Evolutionary conservation across 2,329 filamentous ascomycete species (phyloP).

Genomic region (Mycogone perniciosa): DNA sequence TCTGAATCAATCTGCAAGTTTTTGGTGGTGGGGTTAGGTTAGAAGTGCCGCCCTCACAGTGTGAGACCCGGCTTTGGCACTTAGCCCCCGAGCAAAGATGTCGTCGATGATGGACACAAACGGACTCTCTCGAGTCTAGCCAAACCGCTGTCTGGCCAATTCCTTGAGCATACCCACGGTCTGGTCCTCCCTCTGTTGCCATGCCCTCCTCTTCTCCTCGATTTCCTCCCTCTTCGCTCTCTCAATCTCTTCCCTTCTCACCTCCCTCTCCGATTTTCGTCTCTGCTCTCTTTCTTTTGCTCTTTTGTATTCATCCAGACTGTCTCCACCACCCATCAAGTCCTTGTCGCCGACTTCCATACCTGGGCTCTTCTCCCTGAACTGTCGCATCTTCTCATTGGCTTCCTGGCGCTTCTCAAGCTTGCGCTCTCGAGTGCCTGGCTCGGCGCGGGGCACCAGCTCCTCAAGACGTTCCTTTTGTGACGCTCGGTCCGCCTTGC

Average conservation of each 20-base stretch:
- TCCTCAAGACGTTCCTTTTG: conserved; percentile 76
- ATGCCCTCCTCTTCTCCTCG: conserved; percentile 65
- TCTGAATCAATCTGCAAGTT: conserved; percentile 3
- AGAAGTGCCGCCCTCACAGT: conserved; percentile 11
- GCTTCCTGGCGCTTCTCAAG: conserved; percentile 77
- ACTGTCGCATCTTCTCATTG: conserved; percentile 66
- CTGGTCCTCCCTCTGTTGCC: conserved; percentile 71
- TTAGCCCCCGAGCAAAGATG: not conserved
- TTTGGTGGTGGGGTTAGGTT: conserved; percentile 4
- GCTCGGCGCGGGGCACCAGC: conserved; percentile 71
- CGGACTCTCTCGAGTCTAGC: conserved; percentile 31
- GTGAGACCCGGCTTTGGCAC: conserved; percentile 1
- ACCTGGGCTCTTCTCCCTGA: conserved; percentile 61
- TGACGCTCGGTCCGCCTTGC: conserved; percentile 55
- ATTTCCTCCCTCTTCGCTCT: conserved; percentile 71
- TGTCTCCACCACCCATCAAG: conserved; percentile 66
- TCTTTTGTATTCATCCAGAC: conserved; percentile 61
- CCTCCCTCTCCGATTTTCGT: conserved; percentile 78
- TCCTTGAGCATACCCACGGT: conserved; percentile 77
- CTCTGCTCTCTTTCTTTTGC: conserved; percentile 58
- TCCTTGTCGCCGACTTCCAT: conserved; percentile 52
- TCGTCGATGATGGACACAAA: not conserved
- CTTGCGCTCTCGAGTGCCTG: conserved; percentile 74
- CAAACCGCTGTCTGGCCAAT: conserved; percentile 74
- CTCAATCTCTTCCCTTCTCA: conserved; percentile 72